Evolutionary conservation across 2,329 filamentous ascomycete genomes (phyloP).

Genomic region (Fusarium pseudograminearum): DNA sequence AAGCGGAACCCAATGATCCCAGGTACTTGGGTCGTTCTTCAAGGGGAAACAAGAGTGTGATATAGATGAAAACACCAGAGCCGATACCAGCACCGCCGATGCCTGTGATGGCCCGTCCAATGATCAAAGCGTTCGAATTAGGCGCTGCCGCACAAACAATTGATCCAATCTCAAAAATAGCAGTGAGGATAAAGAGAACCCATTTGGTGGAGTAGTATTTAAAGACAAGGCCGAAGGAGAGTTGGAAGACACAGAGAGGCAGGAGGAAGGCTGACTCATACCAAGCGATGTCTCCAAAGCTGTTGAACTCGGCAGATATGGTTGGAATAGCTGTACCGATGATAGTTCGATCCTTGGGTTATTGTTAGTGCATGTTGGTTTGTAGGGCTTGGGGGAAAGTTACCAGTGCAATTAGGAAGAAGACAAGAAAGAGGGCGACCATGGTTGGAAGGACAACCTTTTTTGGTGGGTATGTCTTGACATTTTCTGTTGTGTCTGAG

Average conservation of each 20-base stretch:
- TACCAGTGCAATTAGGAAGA: constrained; percentile 28
- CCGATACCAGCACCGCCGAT: constrained; percentile 32
- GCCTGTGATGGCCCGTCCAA: constrained; percentile 23
- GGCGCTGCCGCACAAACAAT: constrained; percentile 26
- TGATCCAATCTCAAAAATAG: constrained; percentile 18
- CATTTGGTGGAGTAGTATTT: constrained; percentile 34
- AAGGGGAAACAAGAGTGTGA: constrained; percentile 14
- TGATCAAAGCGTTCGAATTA: constrained; percentile 15
- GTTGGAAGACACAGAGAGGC: constrained; percentile 30
- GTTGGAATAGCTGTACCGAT: constrained; percentile 31
- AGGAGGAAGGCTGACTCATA: constrained; percentile 33
- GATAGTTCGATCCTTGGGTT: constrained; percentile 18
- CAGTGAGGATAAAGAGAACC: constrained; percentile 12
- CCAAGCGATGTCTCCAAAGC: constrained; percentile 31
- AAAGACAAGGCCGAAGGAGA: constrained; percentile 27
- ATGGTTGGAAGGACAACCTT: constrained; percentile 29
- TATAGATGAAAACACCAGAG: constrained; percentile 16
- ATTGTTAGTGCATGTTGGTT: rapidly evolving
- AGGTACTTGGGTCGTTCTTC: constrained; percentile 27
- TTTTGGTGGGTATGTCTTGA: constrained; percentile 20
- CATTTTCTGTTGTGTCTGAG: rapidly evolving
- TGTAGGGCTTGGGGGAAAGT: rapidly evolving
- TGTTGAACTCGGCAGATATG: constrained; percentile 30
- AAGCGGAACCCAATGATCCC: background rate
- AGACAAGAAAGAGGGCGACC: constrained; percentile 20